A percentile compares a stretch with the other conserved stretches of the same genome.
Evolutionary conservation across 805 yeast species (phyloP).

Genomic region (Saturnispora quitensis): DNA sequence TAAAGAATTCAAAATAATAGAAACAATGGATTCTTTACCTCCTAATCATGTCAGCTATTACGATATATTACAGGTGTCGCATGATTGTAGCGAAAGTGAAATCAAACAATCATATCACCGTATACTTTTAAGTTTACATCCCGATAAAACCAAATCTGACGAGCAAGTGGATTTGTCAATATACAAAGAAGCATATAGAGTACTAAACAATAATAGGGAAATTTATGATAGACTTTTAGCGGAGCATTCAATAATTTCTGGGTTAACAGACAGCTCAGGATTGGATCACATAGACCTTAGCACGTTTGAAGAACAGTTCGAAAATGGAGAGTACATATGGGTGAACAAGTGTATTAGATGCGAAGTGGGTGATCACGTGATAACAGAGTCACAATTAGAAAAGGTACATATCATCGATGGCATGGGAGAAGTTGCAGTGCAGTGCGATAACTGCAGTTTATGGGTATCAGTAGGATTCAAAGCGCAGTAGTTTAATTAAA

Average conservation of each 20-base stretch:
- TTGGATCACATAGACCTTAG: constrained; percentile 20
- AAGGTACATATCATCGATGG: constrained; percentile 26
- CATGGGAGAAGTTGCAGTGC: constrained; percentile 46
- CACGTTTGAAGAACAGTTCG: constrained; percentile 1
- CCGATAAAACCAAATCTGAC: constrained; percentile 48
- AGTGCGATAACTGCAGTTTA: constrained; percentile 75
- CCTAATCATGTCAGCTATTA: constrained; percentile 33
- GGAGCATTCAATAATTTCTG: constrained; percentile 27
- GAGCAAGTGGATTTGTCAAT: constrained; percentile 20
- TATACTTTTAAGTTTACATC: constrained; percentile 58
- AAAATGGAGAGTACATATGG: constrained; percentile 23
- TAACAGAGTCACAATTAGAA: constrained; percentile 48
- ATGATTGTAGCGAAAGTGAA: constrained; percentile 29
- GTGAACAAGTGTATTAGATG: constrained; percentile 62
- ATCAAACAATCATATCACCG: constrained; percentile 58
- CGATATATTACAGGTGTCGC: constrained; percentile 45
- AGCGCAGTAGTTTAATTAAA: not conserved
- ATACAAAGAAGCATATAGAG: constrained; percentile 58
- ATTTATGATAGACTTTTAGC: constrained; percentile 46
- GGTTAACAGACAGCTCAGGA: constrained; percentile 61
- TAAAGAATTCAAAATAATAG: not conserved
- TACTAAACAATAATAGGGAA: constrained; percentile 37
- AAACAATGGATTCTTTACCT: constrained; percentile 1
- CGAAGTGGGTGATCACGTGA: constrained; percentile 4
- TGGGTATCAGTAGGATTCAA: constrained; percentile 57